Evolutionary conservation across 768 basidiomycete genomes (phyloP), one percentile per base, ranked within the genome.

Genomic region (Dentipellis sp.): DNA sequence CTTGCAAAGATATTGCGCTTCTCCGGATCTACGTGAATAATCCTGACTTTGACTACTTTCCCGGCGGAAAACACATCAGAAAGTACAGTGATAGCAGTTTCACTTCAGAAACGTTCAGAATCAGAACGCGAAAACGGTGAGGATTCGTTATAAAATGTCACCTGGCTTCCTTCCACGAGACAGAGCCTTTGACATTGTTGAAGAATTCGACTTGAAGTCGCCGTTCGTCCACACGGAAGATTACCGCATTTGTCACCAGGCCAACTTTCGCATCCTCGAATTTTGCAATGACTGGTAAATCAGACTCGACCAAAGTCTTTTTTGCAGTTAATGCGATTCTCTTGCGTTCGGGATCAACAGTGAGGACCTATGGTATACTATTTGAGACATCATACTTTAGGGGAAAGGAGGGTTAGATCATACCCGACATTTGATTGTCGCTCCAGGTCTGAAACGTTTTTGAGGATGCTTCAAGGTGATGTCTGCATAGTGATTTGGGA

Each of bases 401-500:
- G 14, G 8, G 10, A n/a, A 8, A 54, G 17, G 12, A n/a, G 7
- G 36, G 40, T 29, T 3, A 52, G 22, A 1, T 72, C 85, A 7
- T 70, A 93, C 94, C 57, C 91, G 75, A 63, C 91, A 94, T 72
- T 89, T 95, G 69, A 97, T 87, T 52, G 67, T 79, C 3, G 78
- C 77, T 22, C 94, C 94, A 19, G 78, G 73, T 65, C 91, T 94
- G 75, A 97, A 99, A 58, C 86, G 80, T 71, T 85, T 91, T 45
- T 91, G 83, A 10, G 95, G 95, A 67, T 97, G 89, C 66, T 94
- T 97, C 63, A 98, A 77, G n/a, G 74, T 67, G 64, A 98, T 94
- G 68, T 99, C 97, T 10, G 97, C 93, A 67, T 90, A 97, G 67
- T 98, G 97, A 58, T 84, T 81, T 0, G 94, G 94, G 89, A 91